Base-by-base conservation (phyloP, 2,329 filamentous ascomycete species). In the Juglanconis juglandina region DNA sequence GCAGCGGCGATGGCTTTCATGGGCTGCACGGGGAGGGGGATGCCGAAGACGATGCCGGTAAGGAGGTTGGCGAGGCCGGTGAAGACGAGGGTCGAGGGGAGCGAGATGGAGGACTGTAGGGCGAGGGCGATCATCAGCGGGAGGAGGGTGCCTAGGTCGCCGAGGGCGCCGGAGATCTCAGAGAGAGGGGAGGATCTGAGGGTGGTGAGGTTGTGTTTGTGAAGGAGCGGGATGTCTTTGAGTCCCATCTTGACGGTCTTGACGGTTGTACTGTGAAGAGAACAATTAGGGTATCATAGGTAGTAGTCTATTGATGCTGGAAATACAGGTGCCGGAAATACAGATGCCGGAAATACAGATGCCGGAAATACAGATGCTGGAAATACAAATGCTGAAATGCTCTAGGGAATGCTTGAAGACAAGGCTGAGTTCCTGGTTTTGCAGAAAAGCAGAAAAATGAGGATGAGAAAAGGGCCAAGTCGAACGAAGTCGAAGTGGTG, bases 1-100 rank as follows among this genome's bases (percentile, higher is more conserved):
- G 96, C 90, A 1, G 93, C 91, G 5, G 93, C 55, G 63, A 98
- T 96, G 42, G 94, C 93, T 77, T 88, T 88, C 85, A 88, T 88
- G n/a, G 93, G 93, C 76, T 97, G 93, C 0, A 97, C 92, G 0
- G 93, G 93, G 3, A 97, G 76, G 2, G 94, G 94, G 46, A 98
- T 89, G 6, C 94, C 94, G 69, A 97, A 98, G 37, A 88, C 75
- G 1, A 87, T 70, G 17, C 94, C 95, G 0, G 93, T 96, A 11
- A 90, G 69, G 58, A 97, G 85, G 69, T 98, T 98, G 73, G 89
- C 94, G 9, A 93, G 69, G 1, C 95, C 95, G 0, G 92, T 93
- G 71, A 96, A 95, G 5, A 98, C 85, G 1, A 98, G 82, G 0
- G 94, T 97, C 52, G 88, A 87, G 33, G 91, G 86, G 1, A 98